These are phyloP conservation scores for Porogramme epimiltina DNA, from an alignment of 1,284 basidiomycete genomes.

Conservation along the genomic window DNA sequence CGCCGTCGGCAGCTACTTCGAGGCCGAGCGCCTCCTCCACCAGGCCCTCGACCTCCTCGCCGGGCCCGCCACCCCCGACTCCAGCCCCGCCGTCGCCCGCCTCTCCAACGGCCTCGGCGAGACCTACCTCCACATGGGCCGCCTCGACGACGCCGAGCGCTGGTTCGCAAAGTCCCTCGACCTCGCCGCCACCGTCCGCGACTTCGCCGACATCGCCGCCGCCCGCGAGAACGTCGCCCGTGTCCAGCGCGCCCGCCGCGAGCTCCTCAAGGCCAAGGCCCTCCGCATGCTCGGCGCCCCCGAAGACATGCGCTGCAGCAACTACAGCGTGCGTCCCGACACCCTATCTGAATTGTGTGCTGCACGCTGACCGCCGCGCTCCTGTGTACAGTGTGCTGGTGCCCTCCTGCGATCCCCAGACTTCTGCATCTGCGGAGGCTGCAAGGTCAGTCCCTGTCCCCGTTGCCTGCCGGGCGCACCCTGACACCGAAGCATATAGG, in stretches of 20 bases:
- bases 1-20: conserved; percentile 25
- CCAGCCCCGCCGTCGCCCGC: conserved; percentile 25
- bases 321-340: conserved; percentile 20
- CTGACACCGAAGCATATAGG: conserved; percentile 10
- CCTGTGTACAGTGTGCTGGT: conserved; percentile 2
- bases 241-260: conserved; percentile 32
- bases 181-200: conserved; percentile 22
- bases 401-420: conserved; percentile 12
- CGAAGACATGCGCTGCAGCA: conserved; percentile 31
- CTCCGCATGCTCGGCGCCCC: conserved; percentile 27
- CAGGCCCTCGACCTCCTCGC: conserved; percentile 31
- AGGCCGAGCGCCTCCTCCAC: conserved; percentile 31
- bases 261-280: conserved; percentile 30
- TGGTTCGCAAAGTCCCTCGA: conserved; percentile 31
- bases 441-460: conserved; percentile 10
- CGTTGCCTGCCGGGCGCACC: neutral
- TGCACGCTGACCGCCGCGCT: neutral
- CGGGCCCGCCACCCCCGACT: conserved; percentile 14
- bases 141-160: conserved; percentile 36
- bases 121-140: conserved; percentile 33
- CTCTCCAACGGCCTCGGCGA: conserved; percentile 35
- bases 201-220: conserved; percentile 33
- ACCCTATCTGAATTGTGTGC: neutral
- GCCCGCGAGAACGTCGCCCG: conserved; percentile 37
- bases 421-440: conserved; percentile 13